Conservation (phyloP, 805 yeast species). For the Candida dendrica region DNA sequence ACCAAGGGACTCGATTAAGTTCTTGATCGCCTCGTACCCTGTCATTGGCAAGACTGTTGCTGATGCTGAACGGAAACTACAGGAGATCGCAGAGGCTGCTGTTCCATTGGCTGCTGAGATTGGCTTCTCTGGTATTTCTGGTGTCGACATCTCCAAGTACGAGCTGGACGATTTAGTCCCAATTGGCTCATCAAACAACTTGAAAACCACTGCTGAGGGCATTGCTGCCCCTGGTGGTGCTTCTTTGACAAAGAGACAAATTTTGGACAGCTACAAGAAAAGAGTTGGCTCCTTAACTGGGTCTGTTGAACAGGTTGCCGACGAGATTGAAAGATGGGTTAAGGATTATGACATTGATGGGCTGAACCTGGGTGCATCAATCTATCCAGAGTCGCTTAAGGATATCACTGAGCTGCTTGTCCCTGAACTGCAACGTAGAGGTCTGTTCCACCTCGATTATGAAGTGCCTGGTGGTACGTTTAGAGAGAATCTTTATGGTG, state of each 20-base stretch:
- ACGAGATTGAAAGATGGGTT: conserved; percentile 32
- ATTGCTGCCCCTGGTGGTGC: conserved; percentile 20
- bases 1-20: conserved; percentile 25
- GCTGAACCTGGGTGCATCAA: conserved; percentile 32
- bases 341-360: conserved; percentile 35
- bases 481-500: conserved; percentile 25
- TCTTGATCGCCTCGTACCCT: conserved; percentile 24
- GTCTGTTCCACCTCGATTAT: conserved; percentile 30
- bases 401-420: conserved; percentile 29
- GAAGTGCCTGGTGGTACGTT: conserved; percentile 29
- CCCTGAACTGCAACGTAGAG: conserved; percentile 29
- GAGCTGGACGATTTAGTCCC: conserved; percentile 18
- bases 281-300: conserved; percentile 23
- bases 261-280: conserved; percentile 8
- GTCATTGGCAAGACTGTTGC: conserved; percentile 29
- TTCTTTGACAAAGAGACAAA: conserved; percentile 12
- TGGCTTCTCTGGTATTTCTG: conserved; percentile 35
- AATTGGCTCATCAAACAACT: conserved; percentile 15
- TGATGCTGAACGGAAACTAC: conserved; percentile 26
- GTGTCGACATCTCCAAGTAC: conserved; percentile 27
- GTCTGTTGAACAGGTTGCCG: conserved; percentile 30
- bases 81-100: conserved; percentile 20
- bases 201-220: conserved; percentile 23
- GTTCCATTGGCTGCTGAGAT: conserved; percentile 33
- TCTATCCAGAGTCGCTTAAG: conserved; percentile 28